Percentiles rank a stretch among this genome's conserved stretches.
phyloP scores from a whole-genome alignment of 371 early-diverging fungal genomes.

The Mucor sp. region DNA sequence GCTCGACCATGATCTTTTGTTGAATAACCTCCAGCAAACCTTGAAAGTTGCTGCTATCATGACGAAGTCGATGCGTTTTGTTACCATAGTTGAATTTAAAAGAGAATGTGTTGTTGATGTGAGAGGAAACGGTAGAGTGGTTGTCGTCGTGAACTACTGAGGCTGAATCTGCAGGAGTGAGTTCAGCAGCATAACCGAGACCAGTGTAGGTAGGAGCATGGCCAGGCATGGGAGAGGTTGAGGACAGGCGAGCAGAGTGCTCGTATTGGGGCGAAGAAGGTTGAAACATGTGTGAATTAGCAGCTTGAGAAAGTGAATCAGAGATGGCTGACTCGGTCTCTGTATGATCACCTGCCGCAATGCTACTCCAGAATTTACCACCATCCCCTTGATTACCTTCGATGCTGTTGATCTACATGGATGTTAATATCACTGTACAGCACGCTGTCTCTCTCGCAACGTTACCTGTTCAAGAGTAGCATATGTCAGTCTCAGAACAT shows the following conservation, averaged over 20 bases:
- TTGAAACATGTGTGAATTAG: slow-evolving; percentile 40
- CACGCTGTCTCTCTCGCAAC: neutral
- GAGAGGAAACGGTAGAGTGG: slow-evolving; percentile 27
- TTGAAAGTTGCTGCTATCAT: slow-evolving; percentile 51
- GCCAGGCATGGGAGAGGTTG: slow-evolving; percentile 26
- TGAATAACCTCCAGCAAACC: slow-evolving; percentile 52
- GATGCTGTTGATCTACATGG: slow-evolving; percentile 31
- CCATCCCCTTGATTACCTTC: slow-evolving; percentile 49
- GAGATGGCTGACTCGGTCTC: slow-evolving; percentile 54
- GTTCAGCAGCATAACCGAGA: slow-evolving; percentile 37
- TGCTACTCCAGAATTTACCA: slow-evolving; percentile 57
- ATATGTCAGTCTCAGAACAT: slow-evolving; percentile 91
- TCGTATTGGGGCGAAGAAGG: slow-evolving; percentile 19
- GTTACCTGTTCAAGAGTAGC: slow-evolving; percentile 74
- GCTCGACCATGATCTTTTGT: slow-evolving; percentile 33
- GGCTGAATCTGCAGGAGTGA: slow-evolving; percentile 34
- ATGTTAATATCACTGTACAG: neutral
- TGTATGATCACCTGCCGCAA: slow-evolving; percentile 44
- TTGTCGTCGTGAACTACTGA: slow-evolving; percentile 36
- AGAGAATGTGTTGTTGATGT: slow-evolving; percentile 50
- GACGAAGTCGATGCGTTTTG: slow-evolving; percentile 77
- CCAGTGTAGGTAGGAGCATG: slow-evolving; percentile 28
- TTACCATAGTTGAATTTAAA: slow-evolving; percentile 76
- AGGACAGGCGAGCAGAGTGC: neutral
- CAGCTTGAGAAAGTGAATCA: slow-evolving; percentile 47